Evolutionary conservation across 2,329 filamentous ascomycete species (phyloP), one percentile per base, ranked within the genome.

Genomic region (Pseudocercospora macadamiae): DNA sequence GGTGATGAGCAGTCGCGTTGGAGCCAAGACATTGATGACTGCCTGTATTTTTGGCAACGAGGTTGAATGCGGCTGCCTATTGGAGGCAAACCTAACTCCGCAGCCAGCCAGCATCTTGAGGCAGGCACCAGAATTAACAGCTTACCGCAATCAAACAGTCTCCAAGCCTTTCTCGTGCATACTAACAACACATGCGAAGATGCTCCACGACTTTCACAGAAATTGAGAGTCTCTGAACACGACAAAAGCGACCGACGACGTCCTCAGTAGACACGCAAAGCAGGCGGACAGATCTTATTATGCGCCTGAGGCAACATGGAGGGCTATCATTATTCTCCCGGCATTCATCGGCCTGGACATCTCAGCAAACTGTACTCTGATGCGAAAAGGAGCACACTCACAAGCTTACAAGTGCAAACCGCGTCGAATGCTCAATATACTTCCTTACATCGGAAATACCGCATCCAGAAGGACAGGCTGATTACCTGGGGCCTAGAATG

Each of bases 401-500:
- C 83, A 84, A 71, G 82, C 84, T 54, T 82, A 81, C 64, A 86
- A 81, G 74, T 85, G 71, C 68, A 85, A 70, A 68, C 76, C 77
- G 83, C 68, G 79, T 87, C 71, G n/a, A 73, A 71, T 47, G 88
- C 89, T 21, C 88, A 91, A 64, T 84, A 90, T 70, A 86, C 87
- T 68, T 82, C 83, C 14, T 78, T 93, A 28, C 88, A 92, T 71
- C 86, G 89, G 63, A 91, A 90, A 72, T 83, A 91, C 64, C 84
- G 88, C 63, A 91, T 92, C 65, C 90, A 93, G 68, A 91, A 90
- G 72, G 89, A 92, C 76, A 83, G 90, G 14, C 79, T 93, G 47
- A 86, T 90, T 59, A 88, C 86, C 60, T 93, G 90, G 90, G 90
- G 89, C 0, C 78, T 91, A 53, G 88, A 91, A 73, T 93, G 90